Evolutionary conservation across 108 stramenopile genomes (phyloP).

Genomic region (Skeletonema marinoi): DNA sequence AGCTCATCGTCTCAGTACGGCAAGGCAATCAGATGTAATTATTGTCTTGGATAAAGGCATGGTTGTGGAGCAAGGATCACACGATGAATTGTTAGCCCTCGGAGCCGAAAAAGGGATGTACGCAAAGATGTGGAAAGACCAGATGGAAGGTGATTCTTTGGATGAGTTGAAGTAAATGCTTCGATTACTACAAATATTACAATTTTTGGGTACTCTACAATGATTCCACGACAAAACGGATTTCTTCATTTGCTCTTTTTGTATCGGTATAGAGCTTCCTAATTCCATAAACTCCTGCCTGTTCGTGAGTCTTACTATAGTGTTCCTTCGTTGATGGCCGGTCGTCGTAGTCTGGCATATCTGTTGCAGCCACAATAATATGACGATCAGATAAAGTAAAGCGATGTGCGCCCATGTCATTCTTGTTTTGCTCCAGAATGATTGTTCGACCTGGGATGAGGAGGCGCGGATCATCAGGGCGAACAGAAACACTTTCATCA

Average conservation of each 20-base stretch:
- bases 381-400: conserved; percentile 64
- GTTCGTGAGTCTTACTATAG: conserved; percentile 61
- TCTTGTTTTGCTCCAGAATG: conserved; percentile 61
- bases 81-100: conserved; percentile 48
- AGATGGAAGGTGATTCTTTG: conserved; percentile 31
- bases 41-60: conserved; percentile 60
- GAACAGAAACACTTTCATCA: not conserved
- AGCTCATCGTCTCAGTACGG: conserved; percentile 81
- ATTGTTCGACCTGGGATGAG: conserved; percentile 61
- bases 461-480: conserved; percentile 4
- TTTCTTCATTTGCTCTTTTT: conserved; percentile 58
- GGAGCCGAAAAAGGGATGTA: conserved; percentile 36
- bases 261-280: conserved; percentile 51
- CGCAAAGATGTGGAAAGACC: conserved; percentile 49
- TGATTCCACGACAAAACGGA: conserved; percentile 51
- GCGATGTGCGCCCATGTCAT: conserved; percentile 70
- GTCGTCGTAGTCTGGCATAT: conserved; percentile 76
- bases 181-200: not conserved
- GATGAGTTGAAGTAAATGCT: conserved; percentile 35
- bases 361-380: conserved; percentile 59
- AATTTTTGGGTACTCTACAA: conserved; percentile 8
- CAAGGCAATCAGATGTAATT: conserved; percentile 63
- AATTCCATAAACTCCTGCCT: conserved; percentile 57
- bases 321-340: conserved; percentile 52
- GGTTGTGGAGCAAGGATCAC: conserved; percentile 45